Percentiles rank a stretch among this genome's conserved stretches.
These are phyloP conservation scores for Penicillium sp. DNA, from an alignment of 2,329 filamentous ascomycete species.

Conservation along the genomic window DNA sequence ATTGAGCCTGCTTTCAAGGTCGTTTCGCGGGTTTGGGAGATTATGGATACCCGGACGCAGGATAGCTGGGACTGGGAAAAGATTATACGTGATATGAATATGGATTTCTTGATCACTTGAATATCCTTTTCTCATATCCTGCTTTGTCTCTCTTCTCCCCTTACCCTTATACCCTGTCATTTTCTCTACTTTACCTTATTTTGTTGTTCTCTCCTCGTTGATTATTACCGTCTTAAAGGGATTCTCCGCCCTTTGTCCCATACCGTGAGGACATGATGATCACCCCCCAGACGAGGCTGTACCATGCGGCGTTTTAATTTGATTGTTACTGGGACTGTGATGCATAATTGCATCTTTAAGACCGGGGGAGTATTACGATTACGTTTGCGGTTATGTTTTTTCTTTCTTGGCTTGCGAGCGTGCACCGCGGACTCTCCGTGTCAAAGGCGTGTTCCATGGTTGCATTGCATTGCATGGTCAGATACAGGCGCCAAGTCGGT, in stretches of 20 bases:
- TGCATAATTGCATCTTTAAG: slow-evolving; percentile 16
- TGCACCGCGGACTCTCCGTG: not conserved
- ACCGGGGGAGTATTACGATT: not conserved
- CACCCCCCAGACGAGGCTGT: slow-evolving; percentile 13
- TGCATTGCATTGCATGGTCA: not conserved
- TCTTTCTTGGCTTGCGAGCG: slow-evolving; percentile 6
- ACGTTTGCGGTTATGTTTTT: not conserved
- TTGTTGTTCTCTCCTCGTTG: not conserved
- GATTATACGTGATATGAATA: slow-evolving; percentile 57
- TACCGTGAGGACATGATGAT: slow-evolving; percentile 14
- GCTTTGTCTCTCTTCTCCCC: not conserved
- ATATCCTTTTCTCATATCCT: not conserved
- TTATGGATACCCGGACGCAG: slow-evolving; percentile 57
- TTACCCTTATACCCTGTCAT: slow-evolving; percentile 19
- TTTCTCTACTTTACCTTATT: slow-evolving; percentile 1
- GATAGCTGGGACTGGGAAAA: slow-evolving; percentile 64
- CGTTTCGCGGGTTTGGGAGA: slow-evolving; percentile 57
- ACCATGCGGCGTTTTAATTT: slow-evolving; percentile 21
- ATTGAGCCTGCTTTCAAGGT: slow-evolving; percentile 56
- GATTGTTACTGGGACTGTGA: not conserved
- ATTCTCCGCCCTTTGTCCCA: not conserved
- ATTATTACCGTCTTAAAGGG: slow-evolving; percentile 1
- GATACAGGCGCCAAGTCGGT: not conserved
- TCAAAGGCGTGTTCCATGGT: not conserved
- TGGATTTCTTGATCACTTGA: slow-evolving; percentile 62